A percentile compares a stretch with the other conserved stretches of the same genome.
phyloP scores from a whole-genome alignment of 805 yeast genomes.

The Ascoidea rubescens region DNA sequence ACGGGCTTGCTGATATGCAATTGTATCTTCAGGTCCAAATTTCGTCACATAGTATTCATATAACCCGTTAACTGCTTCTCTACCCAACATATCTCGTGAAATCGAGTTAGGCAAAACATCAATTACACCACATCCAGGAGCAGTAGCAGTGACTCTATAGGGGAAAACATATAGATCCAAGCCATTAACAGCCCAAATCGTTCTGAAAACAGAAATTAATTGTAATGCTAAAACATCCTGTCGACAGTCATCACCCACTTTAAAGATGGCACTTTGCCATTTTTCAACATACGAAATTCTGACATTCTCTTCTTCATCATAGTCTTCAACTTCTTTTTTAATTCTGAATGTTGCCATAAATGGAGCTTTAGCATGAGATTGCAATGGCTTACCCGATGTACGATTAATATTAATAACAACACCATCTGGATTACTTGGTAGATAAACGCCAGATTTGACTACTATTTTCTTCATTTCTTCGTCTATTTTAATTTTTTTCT shows the following conservation, averaged over 20 bases:
- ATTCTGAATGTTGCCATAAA: constrained; percentile 93
- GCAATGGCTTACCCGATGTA: constrained; percentile 85
- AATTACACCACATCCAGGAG: constrained; percentile 98
- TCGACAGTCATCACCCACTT: constrained; percentile 98
- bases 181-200: constrained; percentile 81
- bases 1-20: constrained; percentile 83
- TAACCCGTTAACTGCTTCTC: constrained; percentile 96
- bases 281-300: constrained; percentile 34
- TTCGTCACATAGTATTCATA: constrained; percentile 85
- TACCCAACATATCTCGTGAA: constrained; percentile 95
- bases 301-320: constrained; percentile 23
- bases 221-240: constrained; percentile 94
- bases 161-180: constrained; percentile 88
- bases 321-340: constrained; percentile 35
- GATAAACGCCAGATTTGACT: constrained; percentile 71
- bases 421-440: constrained; percentile 96
- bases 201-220: constrained; percentile 78
- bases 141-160: constrained; percentile 92
- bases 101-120: constrained; percentile 93
- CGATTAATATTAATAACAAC: constrained; percentile 84
- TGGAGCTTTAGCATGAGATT: constrained; percentile 98
- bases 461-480: constrained; percentile 79
- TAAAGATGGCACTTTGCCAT: constrained; percentile 94
- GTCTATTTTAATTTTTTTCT: constrained; percentile 90
- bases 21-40: constrained; percentile 87